These are phyloP conservation scores for Cerioporus squamosus DNA, from an alignment of 1,284 basidiomycete species.

Conservation along the genomic window DNA sequence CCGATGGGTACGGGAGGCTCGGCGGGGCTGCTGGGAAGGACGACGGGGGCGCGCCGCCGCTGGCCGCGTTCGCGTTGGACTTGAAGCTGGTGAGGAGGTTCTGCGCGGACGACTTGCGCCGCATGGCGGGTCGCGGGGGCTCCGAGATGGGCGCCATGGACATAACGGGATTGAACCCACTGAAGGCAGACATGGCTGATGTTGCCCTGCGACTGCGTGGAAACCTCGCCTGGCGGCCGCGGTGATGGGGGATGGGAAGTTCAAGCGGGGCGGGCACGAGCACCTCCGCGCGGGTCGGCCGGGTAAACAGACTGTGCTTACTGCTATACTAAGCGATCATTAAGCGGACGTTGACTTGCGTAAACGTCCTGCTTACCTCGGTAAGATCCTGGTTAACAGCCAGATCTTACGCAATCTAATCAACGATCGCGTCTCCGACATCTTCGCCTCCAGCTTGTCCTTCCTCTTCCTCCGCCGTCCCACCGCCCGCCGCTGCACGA, in stretches of 20 bases:
- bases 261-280: neutral
- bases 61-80: conserved; percentile 30
- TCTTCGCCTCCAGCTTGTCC: neutral
- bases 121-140: conserved; percentile 63
- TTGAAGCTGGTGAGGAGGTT: conserved; percentile 83
- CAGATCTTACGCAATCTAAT: conserved; percentile 22
- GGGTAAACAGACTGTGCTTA: neutral
- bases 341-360: neutral
- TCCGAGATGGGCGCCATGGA: conserved; percentile 32
- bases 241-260: conserved; percentile 14
- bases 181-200: conserved; percentile 22
- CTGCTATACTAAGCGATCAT: neutral
- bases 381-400: conserved; percentile 8
- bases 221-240: conserved; percentile 8
- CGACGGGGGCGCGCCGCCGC: conserved; percentile 31
- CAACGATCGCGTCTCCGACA: conserved; percentile 21
- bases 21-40: conserved; percentile 11
- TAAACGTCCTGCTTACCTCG: conserved; percentile 13
- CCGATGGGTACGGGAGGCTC: conserved; percentile 27
- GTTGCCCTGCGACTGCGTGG: conserved; percentile 6
- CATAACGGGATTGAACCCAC: conserved; percentile 28
- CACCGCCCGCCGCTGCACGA: conserved; percentile 22
- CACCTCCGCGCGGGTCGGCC: neutral
- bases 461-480: conserved; percentile 23
- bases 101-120: conserved; percentile 83